phyloP scores from a whole-genome alignment of 2,329 filamentous ascomycete genomes.

The Calonectria multiphialidica region DNA sequence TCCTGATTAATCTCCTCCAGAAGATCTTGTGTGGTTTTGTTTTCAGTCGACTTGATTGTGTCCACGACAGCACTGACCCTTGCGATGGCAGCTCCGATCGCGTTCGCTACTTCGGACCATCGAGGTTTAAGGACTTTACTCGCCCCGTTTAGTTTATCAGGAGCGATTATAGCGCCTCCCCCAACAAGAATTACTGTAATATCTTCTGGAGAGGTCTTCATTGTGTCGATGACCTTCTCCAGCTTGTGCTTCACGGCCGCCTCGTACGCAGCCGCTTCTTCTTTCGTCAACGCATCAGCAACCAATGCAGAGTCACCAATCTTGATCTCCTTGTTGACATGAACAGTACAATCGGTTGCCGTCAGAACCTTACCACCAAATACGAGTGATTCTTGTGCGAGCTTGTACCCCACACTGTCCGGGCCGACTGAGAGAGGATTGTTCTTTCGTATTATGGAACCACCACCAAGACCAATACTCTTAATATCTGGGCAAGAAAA shows the following conservation, averaged over 20 bases:
- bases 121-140: conserved; percentile 67
- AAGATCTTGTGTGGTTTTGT: conserved; percentile 51
- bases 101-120: conserved; percentile 72
- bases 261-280: conserved; percentile 54
- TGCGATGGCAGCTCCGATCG: conserved; percentile 73
- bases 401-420: conserved; percentile 71
- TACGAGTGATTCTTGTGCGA: conserved; percentile 64
- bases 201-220: conserved; percentile 72
- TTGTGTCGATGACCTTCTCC: conserved; percentile 69
- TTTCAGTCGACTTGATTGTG: conserved; percentile 61
- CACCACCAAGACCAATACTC: conserved; percentile 70
- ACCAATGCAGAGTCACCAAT: conserved; percentile 58
- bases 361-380: conserved; percentile 70
- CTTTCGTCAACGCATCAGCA: conserved; percentile 44
- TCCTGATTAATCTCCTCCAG: conserved; percentile 53
- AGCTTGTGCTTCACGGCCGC: conserved; percentile 61
- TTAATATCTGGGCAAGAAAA: conserved; percentile 69
- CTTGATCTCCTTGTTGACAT: conserved; percentile 46
- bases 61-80: conserved; percentile 68
- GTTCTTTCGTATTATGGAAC: conserved; percentile 63
- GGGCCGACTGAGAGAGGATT: conserved; percentile 64
- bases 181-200: conserved; percentile 72
- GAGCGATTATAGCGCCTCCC: conserved; percentile 71
- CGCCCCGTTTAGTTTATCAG: conserved; percentile 66
- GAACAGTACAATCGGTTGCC: conserved; percentile 66